phyloP scores from a whole-genome alignment of 352 stramenopile genomes.

The Phytophthora capsici region DNA sequence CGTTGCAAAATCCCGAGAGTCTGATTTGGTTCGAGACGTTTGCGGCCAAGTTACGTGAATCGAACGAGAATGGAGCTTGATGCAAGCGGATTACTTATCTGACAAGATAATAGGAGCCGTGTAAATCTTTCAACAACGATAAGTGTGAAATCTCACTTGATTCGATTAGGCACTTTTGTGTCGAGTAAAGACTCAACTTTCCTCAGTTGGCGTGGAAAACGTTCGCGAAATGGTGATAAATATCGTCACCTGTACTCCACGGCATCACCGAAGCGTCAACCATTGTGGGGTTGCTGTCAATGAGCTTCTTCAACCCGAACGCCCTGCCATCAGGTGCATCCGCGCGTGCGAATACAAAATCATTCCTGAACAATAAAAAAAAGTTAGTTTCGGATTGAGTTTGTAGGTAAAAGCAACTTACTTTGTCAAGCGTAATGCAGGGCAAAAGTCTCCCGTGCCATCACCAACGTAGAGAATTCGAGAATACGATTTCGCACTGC shows the following conservation, averaged over 20 bases:
- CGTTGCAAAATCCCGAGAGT: conserved; percentile 72
- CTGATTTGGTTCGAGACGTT: conserved; percentile 66
- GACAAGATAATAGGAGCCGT: not conserved
- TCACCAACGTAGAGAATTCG: conserved; percentile 76
- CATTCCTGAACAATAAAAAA: conserved; percentile 33
- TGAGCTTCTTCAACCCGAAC: conserved; percentile 60
- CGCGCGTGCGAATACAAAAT: conserved; percentile 71
- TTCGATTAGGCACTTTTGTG: no score
- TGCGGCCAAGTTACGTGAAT: conserved; percentile 32
- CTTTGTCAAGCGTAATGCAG: conserved; percentile 52
- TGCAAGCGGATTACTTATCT: not conserved
- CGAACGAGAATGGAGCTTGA: conserved; percentile 1
- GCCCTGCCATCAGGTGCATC: conserved; percentile 49
- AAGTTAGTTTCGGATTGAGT: not conserved
- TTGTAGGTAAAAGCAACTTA: conserved; percentile 16
- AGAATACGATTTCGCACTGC: conserved; percentile 29
- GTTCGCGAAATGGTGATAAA: conserved; percentile 54
- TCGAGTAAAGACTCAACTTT: not conserved
- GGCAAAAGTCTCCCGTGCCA: conserved; percentile 70
- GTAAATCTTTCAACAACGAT: not conserved
- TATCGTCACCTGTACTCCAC: conserved; percentile 67
- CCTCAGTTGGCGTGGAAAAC: conserved; percentile 17
- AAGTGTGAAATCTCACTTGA: not conserved
- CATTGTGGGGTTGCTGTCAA: conserved; percentile 37
- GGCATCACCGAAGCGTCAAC: conserved; percentile 53